Conservation (phyloP, 2,329 filamentous ascomycete genomes). For the Calonectria hongkongensis region DNA sequence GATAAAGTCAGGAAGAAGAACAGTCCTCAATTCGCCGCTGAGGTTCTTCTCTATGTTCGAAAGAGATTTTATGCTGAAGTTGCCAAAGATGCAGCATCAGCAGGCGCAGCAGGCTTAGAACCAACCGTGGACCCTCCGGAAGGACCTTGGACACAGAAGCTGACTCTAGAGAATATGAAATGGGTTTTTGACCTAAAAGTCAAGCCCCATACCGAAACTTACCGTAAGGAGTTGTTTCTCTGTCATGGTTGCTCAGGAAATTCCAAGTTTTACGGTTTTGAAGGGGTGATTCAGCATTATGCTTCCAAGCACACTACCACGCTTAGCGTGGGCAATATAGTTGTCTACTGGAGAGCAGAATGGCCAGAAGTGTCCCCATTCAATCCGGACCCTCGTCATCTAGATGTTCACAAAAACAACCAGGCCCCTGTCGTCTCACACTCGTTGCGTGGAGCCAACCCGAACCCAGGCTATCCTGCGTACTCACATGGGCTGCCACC, state of each 20-base stretch:
- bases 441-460: constrained; percentile 9
- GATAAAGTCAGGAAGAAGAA: constrained; percentile 78
- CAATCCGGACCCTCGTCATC: constrained; percentile 72
- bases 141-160: constrained; percentile 74
- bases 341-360: constrained; percentile 87
- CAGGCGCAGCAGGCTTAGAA: constrained; percentile 66
- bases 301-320: constrained; percentile 85
- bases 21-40: constrained; percentile 81
- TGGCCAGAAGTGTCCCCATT: constrained; percentile 88
- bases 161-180: constrained; percentile 90
- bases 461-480: constrained; percentile 36
- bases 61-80: constrained; percentile 79
- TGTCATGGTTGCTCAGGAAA: constrained; percentile 81
- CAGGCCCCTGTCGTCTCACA: constrained; percentile 23
- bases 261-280: constrained; percentile 83
- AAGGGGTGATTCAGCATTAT: constrained; percentile 88
- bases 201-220: constrained; percentile 79
- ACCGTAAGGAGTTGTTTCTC: constrained; percentile 83
- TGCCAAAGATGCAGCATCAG: constrained; percentile 70
- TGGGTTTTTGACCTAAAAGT: constrained; percentile 88
- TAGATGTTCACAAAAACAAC: constrained; percentile 43
- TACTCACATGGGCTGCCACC: constrained; percentile 39
- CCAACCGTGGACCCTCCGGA: constrained; percentile 69
- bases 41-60: constrained; percentile 81
- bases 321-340: constrained; percentile 81